phyloP scores from a whole-genome alignment of 805 yeast species.

The Candida yuanshanica region DNA sequence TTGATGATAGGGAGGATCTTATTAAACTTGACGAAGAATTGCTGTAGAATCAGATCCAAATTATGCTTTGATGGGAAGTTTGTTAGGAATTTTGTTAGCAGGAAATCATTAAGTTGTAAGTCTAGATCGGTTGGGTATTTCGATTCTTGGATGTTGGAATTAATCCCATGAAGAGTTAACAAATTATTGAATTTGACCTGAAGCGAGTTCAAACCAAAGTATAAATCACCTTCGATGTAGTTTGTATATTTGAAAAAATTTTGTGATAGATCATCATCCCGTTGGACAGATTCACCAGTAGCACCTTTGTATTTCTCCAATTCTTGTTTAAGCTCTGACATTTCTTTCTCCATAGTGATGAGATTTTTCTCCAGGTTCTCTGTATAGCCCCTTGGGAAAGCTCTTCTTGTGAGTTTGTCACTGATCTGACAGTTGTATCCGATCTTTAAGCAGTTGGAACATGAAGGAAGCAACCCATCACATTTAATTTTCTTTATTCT shows the following conservation, averaged over 20 bases:
- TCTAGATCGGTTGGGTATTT: conserved; percentile 24
- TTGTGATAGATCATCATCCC: conserved; percentile 5
- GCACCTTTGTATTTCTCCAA: conserved; percentile 23
- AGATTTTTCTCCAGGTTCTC: conserved; percentile 64
- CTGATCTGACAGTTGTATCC: conserved; percentile 67
- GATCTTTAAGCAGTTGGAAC: conserved; percentile 60
- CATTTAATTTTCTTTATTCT: conserved; percentile 72
- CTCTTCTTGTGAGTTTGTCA: conserved; percentile 68
- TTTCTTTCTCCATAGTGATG: conserved; percentile 53
- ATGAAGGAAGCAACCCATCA: conserved; percentile 62
- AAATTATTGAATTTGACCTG: conserved; percentile 17
- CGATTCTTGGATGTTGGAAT: conserved; percentile 24
- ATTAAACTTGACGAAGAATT: conserved; percentile 22
- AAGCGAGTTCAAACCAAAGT: conserved; percentile 22
- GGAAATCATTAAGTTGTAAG: conserved; percentile 7
- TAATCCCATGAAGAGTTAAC: conserved; percentile 9
- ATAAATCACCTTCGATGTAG: conserved; percentile 16
- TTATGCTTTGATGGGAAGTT: conserved; percentile 25
- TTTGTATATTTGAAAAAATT: conserved; percentile 24
- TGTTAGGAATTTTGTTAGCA: conserved; percentile 15
- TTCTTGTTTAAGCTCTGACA: conserved; percentile 34
- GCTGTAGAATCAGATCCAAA: conserved; percentile 21
- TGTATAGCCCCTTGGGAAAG: conserved; percentile 79
- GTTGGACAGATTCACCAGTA: neutral
- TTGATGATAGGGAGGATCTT: conserved; percentile 22